A percentile compares a stretch with the other conserved stretches of the same genome.
These are phyloP conservation scores for Chalaropsis ovoidea DNA, from an alignment of 2,329 filamentous ascomycete genomes.

Conservation along the genomic window DNA sequence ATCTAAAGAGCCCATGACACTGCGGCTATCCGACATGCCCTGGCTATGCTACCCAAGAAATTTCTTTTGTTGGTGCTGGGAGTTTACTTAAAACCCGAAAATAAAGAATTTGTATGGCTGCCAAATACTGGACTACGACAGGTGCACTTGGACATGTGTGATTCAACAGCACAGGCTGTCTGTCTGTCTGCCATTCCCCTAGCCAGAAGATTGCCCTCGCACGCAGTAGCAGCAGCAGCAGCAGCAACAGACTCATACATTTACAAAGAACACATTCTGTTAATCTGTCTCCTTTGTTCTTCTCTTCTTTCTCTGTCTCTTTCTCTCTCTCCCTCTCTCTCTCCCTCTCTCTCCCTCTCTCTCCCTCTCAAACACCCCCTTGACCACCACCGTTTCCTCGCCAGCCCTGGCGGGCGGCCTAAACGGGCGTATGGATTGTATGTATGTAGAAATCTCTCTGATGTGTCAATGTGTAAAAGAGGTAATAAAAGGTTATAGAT, in stretches of 20 bases:
- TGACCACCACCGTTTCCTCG: neutral
- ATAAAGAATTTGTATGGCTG: too few species aligned
- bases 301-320: constrained; percentile 3
- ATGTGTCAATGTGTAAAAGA: constrained; percentile 75
- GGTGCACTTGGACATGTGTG: neutral
- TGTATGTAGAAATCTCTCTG: constrained; percentile 49
- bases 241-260: constrained; percentile 2
- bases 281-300: constrained; percentile 24
- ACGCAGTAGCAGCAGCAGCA: too few species aligned
- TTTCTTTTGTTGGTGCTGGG: neutral
- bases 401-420: neutral
- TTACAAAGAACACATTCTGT: constrained; percentile 26
- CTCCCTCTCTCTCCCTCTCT: neutral
- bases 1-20: constrained; percentile 38
- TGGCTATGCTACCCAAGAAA: too few species aligned
- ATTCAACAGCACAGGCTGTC: neutral
- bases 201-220: neutral
- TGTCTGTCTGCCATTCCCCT: neutral
- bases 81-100: too few species aligned
- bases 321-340: neutral
- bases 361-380: neutral
- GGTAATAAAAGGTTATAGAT: constrained; percentile 3
- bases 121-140: too few species aligned
- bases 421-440: neutral
- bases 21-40: neutral